These are phyloP conservation scores for Starmerella scarabaei DNA, from an alignment of 805 yeast genomes.

Conservation along the genomic window DNA sequence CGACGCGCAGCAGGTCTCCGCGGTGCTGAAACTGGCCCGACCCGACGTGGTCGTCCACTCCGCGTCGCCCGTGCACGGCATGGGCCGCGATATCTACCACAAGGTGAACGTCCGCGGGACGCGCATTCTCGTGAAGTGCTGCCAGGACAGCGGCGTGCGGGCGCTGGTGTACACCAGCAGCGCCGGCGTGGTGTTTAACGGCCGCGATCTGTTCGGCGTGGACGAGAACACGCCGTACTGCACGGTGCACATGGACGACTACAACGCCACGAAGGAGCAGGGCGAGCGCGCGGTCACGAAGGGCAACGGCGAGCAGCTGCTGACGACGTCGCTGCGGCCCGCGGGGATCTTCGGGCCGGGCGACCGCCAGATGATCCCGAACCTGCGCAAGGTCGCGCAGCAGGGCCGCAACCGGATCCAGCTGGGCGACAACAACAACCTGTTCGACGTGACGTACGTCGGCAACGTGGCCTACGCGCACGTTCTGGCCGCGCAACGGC, in stretches of 20 bases:
- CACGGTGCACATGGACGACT: slow-evolving; percentile 84
- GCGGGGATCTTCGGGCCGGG: slow-evolving; percentile 99
- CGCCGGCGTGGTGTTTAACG: slow-evolving; percentile 94
- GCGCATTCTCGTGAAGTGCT: slow-evolving; percentile 53
- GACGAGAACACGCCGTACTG: slow-evolving; percentile 94
- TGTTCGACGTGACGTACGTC: slow-evolving; percentile 96
- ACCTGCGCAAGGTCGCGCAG: slow-evolving; percentile 67
- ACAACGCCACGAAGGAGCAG: slow-evolving; percentile 84
- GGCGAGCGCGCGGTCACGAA: slow-evolving; percentile 75
- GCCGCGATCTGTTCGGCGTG: slow-evolving; percentile 82
- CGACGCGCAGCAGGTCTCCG: slow-evolving; percentile 48
- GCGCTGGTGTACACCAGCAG: slow-evolving; percentile 90
- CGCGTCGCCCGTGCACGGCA: slow-evolving; percentile 92
- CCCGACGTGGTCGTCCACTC: slow-evolving; percentile 83
- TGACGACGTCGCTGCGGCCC: slow-evolving; percentile 82
- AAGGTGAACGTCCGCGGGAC: slow-evolving; percentile 91
- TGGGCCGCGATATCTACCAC: slow-evolving; percentile 65
- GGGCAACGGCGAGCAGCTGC: slow-evolving; percentile 51
- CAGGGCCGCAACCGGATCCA: slow-evolving; percentile 85
- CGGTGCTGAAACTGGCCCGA: slow-evolving; percentile 44
- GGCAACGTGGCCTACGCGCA: slow-evolving; percentile 97
- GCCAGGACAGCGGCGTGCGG: slow-evolving; percentile 32
- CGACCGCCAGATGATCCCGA: slow-evolving; percentile 92
- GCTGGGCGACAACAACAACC: slow-evolving; percentile 82
- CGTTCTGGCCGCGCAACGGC: slow-evolving; percentile 73